phyloP scores from a whole-genome alignment of 73 alveolate genomes.

The Symbiodinium pilosum region DNA sequence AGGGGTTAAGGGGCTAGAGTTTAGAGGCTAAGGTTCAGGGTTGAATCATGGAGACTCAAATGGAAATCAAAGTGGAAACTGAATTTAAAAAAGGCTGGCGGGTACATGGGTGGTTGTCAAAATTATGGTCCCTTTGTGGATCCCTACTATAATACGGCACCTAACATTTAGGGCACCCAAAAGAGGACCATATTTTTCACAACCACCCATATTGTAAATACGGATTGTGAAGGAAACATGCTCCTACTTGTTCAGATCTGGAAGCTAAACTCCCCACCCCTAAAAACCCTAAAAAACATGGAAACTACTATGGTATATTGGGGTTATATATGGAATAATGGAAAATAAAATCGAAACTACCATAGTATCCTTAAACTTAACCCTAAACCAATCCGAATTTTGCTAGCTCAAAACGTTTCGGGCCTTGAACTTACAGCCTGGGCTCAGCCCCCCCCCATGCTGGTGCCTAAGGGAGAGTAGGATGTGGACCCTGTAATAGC shows the following conservation, averaged over 20 bases:
- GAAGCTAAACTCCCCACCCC: not conserved
- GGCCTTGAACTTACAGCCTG: too few species aligned
- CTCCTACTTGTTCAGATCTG: not conserved
- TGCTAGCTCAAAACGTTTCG: not conserved
- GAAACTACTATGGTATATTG: not conserved
- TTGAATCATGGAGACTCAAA: not conserved
- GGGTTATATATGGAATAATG: not conserved
- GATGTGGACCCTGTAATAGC: too few species aligned
- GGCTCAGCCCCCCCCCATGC: too few species aligned
- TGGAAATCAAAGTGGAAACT: not conserved
- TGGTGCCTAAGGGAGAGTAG: too few species aligned
- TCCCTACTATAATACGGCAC: not conserved
- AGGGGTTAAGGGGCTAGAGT: not conserved
- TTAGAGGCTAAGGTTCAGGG: not conserved
- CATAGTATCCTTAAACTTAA: not conserved
- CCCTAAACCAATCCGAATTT: not conserved
- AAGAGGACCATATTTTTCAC: too few species aligned
- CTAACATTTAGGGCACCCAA: not conserved
- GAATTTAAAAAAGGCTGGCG: not conserved
- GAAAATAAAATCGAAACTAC: not conserved
- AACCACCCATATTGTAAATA: not conserved
- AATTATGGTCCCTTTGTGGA: not conserved
- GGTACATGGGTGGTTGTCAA: not conserved
- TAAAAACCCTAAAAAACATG: not conserved
- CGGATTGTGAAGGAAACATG: too few species aligned